Conservation (phyloP, 768 basidiomycete genomes). For the Boletus sensibilis region DNA sequence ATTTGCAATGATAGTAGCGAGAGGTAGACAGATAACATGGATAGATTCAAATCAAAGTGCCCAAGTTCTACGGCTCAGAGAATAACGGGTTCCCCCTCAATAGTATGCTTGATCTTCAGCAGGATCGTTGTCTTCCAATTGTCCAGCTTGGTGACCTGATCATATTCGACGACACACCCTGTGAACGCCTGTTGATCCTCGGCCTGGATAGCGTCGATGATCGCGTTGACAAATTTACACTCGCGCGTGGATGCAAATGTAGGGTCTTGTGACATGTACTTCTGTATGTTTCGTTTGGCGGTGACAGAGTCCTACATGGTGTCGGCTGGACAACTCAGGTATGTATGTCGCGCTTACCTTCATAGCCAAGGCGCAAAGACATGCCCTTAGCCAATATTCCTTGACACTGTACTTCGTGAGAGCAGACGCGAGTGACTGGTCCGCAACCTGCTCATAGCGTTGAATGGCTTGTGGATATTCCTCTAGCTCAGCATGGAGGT, state of each 20-base stretch:
- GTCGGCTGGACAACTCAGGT: slow-evolving; percentile 9
- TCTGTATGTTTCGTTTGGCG: slow-evolving; percentile 73
- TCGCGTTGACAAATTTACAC: slow-evolving; percentile 77
- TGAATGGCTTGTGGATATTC: slow-evolving; percentile 83
- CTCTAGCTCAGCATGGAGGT: slow-evolving; percentile 86
- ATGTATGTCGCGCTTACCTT: slow-evolving; percentile 50
- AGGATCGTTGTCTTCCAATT: slow-evolving; percentile 94
- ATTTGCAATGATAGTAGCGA: background rate
- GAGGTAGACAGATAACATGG: background rate
- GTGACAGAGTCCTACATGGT: slow-evolving; percentile 73
- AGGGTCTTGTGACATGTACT: slow-evolving; percentile 79
- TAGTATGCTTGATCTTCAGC: slow-evolving; percentile 83
- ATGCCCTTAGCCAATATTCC: slow-evolving; percentile 91
- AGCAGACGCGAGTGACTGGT: slow-evolving; percentile 72
- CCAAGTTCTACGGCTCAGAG: slow-evolving; percentile 18
- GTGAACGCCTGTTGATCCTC: slow-evolving; percentile 77
- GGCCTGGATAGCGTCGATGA: slow-evolving; percentile 75
- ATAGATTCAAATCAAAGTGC: slow-evolving; percentile 1
- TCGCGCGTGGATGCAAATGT: slow-evolving; percentile 89
- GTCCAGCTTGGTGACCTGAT: slow-evolving; percentile 89
- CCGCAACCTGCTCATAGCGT: slow-evolving; percentile 88
- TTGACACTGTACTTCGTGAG: slow-evolving; percentile 99
- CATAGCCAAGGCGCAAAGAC: slow-evolving; percentile 86
- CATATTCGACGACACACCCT: slow-evolving; percentile 84
- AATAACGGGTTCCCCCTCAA: slow-evolving; percentile 55